These are phyloP conservation scores for Fusarium luffae DNA, from an alignment of 2,329 filamentous ascomycete genomes.

Conservation along the genomic window DNA sequence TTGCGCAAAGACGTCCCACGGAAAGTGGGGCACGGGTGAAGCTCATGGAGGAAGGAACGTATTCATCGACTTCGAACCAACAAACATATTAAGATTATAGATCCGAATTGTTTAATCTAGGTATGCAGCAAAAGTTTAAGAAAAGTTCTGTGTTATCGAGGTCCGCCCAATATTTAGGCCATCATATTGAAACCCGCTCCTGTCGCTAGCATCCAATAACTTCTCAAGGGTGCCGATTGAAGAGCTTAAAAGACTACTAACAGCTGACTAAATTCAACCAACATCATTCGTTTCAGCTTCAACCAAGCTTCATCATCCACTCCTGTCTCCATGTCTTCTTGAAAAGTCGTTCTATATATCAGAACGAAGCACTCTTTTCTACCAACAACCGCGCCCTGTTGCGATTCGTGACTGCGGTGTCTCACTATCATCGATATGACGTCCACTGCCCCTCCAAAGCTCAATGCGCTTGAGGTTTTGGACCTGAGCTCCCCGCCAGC, in stretches of 20 bases:
- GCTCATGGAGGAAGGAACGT: neutral
- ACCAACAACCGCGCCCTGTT: accelerated
- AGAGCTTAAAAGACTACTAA: neutral
- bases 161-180: neutral
- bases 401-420: neutral
- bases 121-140: neutral
- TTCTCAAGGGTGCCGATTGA: neutral
- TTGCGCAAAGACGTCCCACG: neutral
- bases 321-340: neutral
- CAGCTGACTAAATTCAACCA: neutral
- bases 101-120: neutral
- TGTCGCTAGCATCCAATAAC: neutral
- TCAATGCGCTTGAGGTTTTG: slow-evolving; percentile 58
- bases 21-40: slow-evolving; percentile 25
- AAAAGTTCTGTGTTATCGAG: neutral
- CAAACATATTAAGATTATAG: neutral
- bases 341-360: neutral
- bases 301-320: slow-evolving; percentile 10
- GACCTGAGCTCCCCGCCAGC: slow-evolving; percentile 56
- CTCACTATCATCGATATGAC: slow-evolving; percentile 35
- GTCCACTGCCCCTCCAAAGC: slow-evolving; percentile 29
- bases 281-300: slow-evolving; percentile 1
- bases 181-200: neutral
- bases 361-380: neutral
- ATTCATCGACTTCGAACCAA: neutral